Evolutionary conservation across 331 rosid species (phyloP).

Genomic region (Quercus lobata): DNA sequence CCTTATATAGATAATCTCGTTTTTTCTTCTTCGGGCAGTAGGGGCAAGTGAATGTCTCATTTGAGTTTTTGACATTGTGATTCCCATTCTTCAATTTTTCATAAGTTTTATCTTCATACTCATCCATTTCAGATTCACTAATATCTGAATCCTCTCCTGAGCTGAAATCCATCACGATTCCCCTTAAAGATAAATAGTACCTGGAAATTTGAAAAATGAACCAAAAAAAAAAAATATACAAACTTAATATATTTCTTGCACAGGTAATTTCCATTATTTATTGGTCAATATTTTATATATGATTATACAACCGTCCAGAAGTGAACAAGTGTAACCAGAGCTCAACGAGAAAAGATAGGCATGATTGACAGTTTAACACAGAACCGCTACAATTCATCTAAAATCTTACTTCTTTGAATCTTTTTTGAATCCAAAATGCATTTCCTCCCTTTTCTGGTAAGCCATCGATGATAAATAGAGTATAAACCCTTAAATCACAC

Average conservation of each 20-base stretch:
- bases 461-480: background rate
- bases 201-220: slow-evolving; percentile 23
- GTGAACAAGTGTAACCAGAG: slow-evolving; percentile 3
- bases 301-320: background rate
- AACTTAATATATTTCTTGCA: background rate
- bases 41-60: slow-evolving; percentile 68
- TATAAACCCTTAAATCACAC: background rate
- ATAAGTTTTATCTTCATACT: slow-evolving; percentile 45
- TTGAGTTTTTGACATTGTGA: slow-evolving; percentile 46
- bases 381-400: background rate
- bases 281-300: background rate
- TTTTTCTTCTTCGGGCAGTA: slow-evolving; percentile 71
- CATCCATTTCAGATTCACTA: slow-evolving; percentile 53
- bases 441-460: background rate
- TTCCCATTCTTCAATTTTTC: slow-evolving; percentile 64
- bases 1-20: slow-evolving; percentile 55
- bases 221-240: slow-evolving; percentile 8
- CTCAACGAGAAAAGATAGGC: background rate
- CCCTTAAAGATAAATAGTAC: slow-evolving; percentile 27
- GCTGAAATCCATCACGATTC: slow-evolving; percentile 25
- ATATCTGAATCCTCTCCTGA: slow-evolving; percentile 39
- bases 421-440: background rate
- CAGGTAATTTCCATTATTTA: slow-evolving; percentile 2
- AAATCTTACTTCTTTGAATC: slow-evolving; percentile 3
- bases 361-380: background rate